Evolutionary conservation across 805 yeast species (phyloP).

Genomic region (Cyberlindnera euphorbiae): DNA sequence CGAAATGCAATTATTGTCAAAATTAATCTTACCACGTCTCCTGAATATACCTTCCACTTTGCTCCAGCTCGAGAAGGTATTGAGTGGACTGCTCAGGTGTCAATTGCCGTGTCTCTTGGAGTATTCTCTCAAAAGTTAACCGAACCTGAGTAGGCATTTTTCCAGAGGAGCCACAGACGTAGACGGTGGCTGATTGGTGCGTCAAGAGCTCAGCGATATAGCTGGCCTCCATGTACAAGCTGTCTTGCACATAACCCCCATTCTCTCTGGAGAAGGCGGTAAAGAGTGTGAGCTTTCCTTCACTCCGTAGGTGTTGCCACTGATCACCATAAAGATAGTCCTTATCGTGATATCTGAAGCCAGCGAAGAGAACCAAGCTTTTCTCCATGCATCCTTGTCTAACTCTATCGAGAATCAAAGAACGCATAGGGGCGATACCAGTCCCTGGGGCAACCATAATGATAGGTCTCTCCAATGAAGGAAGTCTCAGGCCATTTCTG

Average conservation of each 20-base stretch:
- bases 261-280: slow-evolving; percentile 49
- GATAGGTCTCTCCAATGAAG: slow-evolving; percentile 38
- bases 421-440: slow-evolving; percentile 90
- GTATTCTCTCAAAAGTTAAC: slow-evolving; percentile 64
- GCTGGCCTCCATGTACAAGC: slow-evolving; percentile 46
- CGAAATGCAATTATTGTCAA: too few species aligned
- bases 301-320: slow-evolving; percentile 38
- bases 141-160: slow-evolving; percentile 89
- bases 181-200: slow-evolving; percentile 55
- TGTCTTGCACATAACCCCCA: slow-evolving; percentile 75
- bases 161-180: slow-evolving; percentile 91
- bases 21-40: slow-evolving; percentile 71
- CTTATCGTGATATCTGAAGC: slow-evolving; percentile 59
- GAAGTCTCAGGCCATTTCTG: slow-evolving; percentile 38
- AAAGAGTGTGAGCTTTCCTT: slow-evolving; percentile 36
- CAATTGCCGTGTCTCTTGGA: slow-evolving; percentile 41
- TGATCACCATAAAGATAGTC: slow-evolving; percentile 63
- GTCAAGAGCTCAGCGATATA: slow-evolving; percentile 49
- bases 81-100: slow-evolving; percentile 42
- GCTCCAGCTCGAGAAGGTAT: slow-evolving; percentile 58
- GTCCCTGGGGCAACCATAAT: slow-evolving; percentile 91
- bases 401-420: slow-evolving; percentile 40
- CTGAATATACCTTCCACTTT: slow-evolving; percentile 63
- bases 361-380: slow-evolving; percentile 58
- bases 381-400: slow-evolving; percentile 31